phyloP scores from a whole-genome alignment of 139 green algal species.

The Pleodorina starrii region DNA sequence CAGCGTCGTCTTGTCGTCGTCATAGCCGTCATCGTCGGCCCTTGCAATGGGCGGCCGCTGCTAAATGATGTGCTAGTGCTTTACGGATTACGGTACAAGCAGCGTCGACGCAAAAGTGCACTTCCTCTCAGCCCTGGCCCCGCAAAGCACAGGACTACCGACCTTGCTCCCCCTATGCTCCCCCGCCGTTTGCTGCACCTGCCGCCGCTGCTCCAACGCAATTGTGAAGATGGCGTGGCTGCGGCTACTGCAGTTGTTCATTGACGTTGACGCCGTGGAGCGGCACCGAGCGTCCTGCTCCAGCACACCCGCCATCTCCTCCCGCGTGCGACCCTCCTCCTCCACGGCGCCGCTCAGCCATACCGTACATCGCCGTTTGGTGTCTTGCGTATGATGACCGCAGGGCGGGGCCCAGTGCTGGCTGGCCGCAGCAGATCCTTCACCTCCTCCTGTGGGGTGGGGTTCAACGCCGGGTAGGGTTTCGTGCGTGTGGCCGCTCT shows the following conservation, averaged over 20 bases:
- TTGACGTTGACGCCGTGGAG: conserved; percentile 88
- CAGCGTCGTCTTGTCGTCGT: conserved; percentile 56
- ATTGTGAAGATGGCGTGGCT: conserved; percentile 99
- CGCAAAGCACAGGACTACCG: neutral
- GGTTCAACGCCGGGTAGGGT: too few relatives aligned
- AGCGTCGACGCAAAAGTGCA: neutral
- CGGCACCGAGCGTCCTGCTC: conserved; percentile 84
- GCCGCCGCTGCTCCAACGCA: conserved; percentile 91
- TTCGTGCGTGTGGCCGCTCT: too few relatives aligned
- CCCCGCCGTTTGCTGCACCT: conserved; percentile 53
- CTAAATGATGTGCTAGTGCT: neutral
- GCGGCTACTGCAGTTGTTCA: conserved; percentile 86
- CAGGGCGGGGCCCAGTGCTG: conserved; percentile 41
- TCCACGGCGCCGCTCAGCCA: conserved; percentile 86
- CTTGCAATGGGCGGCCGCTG: neutral
- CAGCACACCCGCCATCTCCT: conserved; percentile 89
- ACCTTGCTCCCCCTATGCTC: neutral
- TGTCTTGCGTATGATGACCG: conserved; percentile 86
- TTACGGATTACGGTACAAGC: neutral
- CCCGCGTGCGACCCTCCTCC: conserved; percentile 77
- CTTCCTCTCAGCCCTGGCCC: too few relatives aligned
- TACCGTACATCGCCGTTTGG: conserved; percentile 79
- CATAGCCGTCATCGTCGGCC: conserved; percentile 62
- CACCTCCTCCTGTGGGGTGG: conserved; percentile 84
- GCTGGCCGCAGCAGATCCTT: conserved; percentile 80